phyloP scores from a whole-genome alignment of 208 protist genomes.

The Histomonas meleagridis region DNA sequence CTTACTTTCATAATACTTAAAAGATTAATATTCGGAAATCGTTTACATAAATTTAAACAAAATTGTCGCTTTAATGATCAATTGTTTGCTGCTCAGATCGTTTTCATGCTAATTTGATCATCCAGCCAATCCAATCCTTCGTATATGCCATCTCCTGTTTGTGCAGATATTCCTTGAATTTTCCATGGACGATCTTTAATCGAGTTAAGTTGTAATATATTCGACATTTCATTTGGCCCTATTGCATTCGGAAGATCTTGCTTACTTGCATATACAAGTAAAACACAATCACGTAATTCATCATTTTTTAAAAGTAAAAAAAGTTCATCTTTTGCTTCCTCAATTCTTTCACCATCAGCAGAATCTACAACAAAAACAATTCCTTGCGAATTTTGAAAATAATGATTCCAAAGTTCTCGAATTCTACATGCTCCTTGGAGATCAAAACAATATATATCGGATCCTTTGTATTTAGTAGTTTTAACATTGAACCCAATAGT shows the following conservation, averaged over 20 bases:
- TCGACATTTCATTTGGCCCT: constrained; percentile 77
- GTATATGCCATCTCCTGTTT: constrained; percentile 78
- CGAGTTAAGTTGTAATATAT: constrained; percentile 75
- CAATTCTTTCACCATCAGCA: constrained; percentile 76
- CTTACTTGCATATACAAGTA: constrained; percentile 97
- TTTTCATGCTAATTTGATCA: neutral
- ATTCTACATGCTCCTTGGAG: constrained; percentile 85
- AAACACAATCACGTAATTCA: constrained; percentile 76
- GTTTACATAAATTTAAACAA: no score
- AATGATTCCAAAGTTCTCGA: constrained; percentile 79
- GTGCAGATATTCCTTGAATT: constrained; percentile 78
- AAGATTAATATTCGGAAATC: no score
- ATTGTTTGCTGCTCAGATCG: no score
- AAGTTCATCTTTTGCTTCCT: constrained; percentile 51
- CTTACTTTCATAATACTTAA: no score
- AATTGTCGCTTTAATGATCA: no score
- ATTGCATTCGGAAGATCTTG: constrained; percentile 92
- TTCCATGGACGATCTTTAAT: constrained; percentile 76
- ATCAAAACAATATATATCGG: constrained; percentile 75
- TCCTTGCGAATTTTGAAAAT: constrained; percentile 81
- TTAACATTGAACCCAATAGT: constrained; percentile 56
- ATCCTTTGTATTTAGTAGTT: constrained; percentile 59
- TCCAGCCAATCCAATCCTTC: constrained; percentile 87
- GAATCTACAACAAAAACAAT: constrained; percentile 90
- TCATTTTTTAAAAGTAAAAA: constrained; percentile 84